Base-by-base conservation (phyloP, 2,329 filamentous ascomycete genomes). In the Phaeosphaeriaceae sp. region DNA sequence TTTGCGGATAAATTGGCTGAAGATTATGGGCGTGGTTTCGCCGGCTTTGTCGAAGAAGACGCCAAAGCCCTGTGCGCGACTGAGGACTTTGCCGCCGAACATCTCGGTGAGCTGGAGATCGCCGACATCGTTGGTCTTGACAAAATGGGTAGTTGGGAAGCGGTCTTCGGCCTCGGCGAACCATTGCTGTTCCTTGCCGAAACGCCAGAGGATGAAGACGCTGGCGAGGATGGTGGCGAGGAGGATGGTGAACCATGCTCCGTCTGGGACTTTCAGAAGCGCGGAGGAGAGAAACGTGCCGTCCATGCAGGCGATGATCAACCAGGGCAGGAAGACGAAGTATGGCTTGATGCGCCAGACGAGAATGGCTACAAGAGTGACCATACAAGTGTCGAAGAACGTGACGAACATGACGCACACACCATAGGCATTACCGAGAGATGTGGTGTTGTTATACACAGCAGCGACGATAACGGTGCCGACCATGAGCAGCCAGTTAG, bases 41-140 rank as follows among this genome's bases (percentile, higher is more conserved):
- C 90, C 90, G 1, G 86, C 83, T 76, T 93, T 93, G 78, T 93
- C 91, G 72, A 93, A 92, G 79, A 91, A 93, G 54, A 93, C 87
- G 1, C 89, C 90, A 86, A 83, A 25, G 82, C 91, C 55, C 80
- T 81, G 64, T 52, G 86, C 84, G 0, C 59, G 60, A 31, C 65
- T 69, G 1, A 74, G 53, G 7, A 49, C 57, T 27, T 69, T 20
- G 51, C 60, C 25, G 68, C 80, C 79, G 51, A 79, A 83, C 3
- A 66, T 61, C 4, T 75, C 63, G 0, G 79, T 76, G 7, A 83
- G 74, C n/a, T 75, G 68, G 9, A 81, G 58, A 7, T 66, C 66
- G 1, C 76, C 76, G 11, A 74, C 65, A 1, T 67, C 61, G 24
- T 68, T 60, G 2, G 63, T 69, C 21, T 81, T 66, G 51, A 81